These are phyloP conservation scores for Acacia melanoxylon DNA, from an alignment of 306 rosid species.

Conservation along the genomic window DNA sequence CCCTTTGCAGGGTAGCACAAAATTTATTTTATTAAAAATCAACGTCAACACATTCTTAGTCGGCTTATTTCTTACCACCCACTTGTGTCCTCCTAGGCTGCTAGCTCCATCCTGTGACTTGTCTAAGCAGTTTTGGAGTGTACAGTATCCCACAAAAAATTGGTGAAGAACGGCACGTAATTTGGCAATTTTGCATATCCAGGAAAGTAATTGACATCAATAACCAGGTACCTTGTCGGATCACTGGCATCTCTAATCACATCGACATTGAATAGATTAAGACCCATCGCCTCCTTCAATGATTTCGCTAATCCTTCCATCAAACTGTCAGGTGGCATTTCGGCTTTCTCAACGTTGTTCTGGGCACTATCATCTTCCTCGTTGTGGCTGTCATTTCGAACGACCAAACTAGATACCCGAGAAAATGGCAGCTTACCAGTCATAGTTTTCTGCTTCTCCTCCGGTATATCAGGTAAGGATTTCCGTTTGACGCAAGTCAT, in stretches of 20 bases:
- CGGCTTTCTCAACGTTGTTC: slow-evolving; percentile 26
- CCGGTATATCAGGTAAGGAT: slow-evolving; percentile 47
- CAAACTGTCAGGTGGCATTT: slow-evolving; percentile 48
- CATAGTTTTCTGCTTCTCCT: slow-evolving; percentile 23
- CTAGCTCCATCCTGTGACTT: neutral
- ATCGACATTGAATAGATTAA: slow-evolving; percentile 66
- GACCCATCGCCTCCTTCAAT: slow-evolving; percentile 49
- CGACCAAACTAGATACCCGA: slow-evolving; percentile 45
- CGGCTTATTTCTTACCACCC: neutral
- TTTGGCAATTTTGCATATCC: slow-evolving; percentile 65
- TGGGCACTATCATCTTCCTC: neutral
- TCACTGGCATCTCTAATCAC: slow-evolving; percentile 49
- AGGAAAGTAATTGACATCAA: slow-evolving; percentile 81
- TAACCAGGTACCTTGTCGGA: slow-evolving; percentile 40
- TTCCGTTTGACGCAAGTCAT: slow-evolving; percentile 57
- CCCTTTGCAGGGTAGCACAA: neutral
- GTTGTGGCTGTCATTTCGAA: neutral
- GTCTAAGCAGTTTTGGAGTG: slow-evolving; percentile 4
- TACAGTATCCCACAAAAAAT: slow-evolving; percentile 46
- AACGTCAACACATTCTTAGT: neutral
- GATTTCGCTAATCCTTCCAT: slow-evolving; percentile 38
- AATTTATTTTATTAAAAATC: neutral
- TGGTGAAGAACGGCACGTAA: slow-evolving; percentile 47
- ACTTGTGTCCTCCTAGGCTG: neutral
- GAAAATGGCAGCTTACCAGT: slow-evolving; percentile 44